These are phyloP conservation scores for Ramaria sp. DNA, from an alignment of 768 basidiomycete genomes.

Conservation along the genomic window DNA sequence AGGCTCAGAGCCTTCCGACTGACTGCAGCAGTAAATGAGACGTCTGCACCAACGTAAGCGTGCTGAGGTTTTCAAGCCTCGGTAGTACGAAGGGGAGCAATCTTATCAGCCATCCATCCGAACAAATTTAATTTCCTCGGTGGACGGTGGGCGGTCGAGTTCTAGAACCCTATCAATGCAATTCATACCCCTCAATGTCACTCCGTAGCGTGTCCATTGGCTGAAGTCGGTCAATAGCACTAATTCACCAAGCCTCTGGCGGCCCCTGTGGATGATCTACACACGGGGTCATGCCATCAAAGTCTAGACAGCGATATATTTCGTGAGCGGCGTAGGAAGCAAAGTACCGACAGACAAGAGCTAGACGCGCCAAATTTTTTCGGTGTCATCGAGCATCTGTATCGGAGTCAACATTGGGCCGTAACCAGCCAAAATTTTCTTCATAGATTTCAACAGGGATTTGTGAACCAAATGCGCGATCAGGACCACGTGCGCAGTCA, in stretches of 20 bases:
- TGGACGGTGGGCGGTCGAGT: too few relatives aligned
- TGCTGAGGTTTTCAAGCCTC: not conserved
- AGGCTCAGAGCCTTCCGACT: not conserved
- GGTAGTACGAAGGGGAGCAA: not conserved
- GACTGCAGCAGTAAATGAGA: not conserved
- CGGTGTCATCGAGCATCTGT: not conserved
- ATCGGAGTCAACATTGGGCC: not conserved
- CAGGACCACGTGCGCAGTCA: not conserved
- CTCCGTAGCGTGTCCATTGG: not conserved
- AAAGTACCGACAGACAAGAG: not conserved
- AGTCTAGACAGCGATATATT: not conserved
- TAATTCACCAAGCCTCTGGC: not conserved
- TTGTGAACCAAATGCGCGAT: not conserved
- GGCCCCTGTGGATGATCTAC: not conserved
- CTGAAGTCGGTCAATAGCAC: not conserved
- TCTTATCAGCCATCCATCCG: not conserved
- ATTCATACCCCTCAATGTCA: not conserved
- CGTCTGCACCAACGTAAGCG: not conserved
- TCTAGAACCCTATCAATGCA: too few relatives aligned
- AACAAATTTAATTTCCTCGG: too few relatives aligned
- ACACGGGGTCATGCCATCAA: not conserved
- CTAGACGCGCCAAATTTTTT: not conserved
- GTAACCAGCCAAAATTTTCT: not conserved
- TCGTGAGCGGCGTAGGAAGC: not conserved
- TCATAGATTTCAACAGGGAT: not conserved